These are phyloP conservation scores for Cephaloascus albidus DNA, from an alignment of 805 yeast genomes.

Conservation along the genomic window DNA sequence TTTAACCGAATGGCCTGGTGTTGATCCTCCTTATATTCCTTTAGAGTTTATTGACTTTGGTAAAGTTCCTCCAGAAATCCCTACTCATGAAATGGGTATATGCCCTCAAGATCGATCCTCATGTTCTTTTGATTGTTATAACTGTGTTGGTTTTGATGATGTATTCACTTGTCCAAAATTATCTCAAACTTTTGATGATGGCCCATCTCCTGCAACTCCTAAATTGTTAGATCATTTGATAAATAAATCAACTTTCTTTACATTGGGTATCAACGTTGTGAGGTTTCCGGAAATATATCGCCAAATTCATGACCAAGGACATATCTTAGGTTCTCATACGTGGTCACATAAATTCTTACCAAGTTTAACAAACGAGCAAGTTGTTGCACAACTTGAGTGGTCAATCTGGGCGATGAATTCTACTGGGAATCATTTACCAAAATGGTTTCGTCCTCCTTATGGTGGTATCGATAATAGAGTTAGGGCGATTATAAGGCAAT, in stretches of 20 bases:
- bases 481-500: constrained; percentile 66
- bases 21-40: constrained; percentile 83
- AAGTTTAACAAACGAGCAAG: constrained; percentile 62
- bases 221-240: constrained; percentile 45
- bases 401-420: constrained; percentile 98
- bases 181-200: constrained; percentile 92
- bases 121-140: constrained; percentile 83
- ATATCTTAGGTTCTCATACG: constrained; percentile 79
- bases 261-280: constrained; percentile 75
- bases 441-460: constrained; percentile 94
- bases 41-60: constrained; percentile 57
- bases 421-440: constrained; percentile 77
- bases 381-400: constrained; percentile 90
- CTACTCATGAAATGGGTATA: constrained; percentile 43
- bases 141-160: constrained; percentile 72
- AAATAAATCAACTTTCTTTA: constrained; percentile 67
- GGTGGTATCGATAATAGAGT: constrained; percentile 91
- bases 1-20: constrained; percentile 71
- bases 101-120: constrained; percentile 43
- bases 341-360: constrained; percentile 91
- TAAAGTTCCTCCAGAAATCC: constrained; percentile 34
- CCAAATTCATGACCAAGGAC: constrained; percentile 51
- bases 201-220: constrained; percentile 72
- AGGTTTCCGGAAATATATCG: constrained; percentile 66
- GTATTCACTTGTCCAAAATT: constrained; percentile 63